Evolutionary conservation across 148 eudicot genomes (phyloP).

Genomic region (Chenopodium formosanum): DNA sequence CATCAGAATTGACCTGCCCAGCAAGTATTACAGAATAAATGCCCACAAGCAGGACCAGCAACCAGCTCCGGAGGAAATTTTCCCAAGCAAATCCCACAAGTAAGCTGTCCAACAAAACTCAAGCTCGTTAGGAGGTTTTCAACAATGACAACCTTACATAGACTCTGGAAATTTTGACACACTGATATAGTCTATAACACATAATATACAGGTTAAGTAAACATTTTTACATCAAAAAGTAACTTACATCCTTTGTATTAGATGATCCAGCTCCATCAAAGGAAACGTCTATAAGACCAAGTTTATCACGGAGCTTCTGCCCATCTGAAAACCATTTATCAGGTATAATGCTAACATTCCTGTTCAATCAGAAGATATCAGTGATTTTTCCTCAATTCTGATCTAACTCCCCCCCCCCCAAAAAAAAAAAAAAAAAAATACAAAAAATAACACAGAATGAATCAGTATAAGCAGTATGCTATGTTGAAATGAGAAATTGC

Average conservation of each 20-base stretch:
- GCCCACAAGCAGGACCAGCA: constrained; percentile 12
- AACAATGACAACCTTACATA: background rate
- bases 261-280: background rate
- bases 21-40: constrained; percentile 19
- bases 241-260: constrained; percentile 9
- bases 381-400: background rate
- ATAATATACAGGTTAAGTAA: background rate
- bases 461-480: background rate
- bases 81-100: constrained; percentile 17
- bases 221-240: background rate
- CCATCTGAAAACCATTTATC: constrained; percentile 19
- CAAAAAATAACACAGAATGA: background rate
- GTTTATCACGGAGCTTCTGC: constrained; percentile 1
- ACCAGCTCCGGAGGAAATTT: background rate
- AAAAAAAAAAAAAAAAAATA: background rate
- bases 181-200: background rate
- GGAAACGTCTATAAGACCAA: constrained; percentile 8
- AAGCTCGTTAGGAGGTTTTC: constrained; percentile 5
- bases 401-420: background rate
- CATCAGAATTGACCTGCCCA: constrained; percentile 25
- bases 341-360: constrained; percentile 4
- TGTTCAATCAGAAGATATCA: background rate
- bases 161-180: background rate
- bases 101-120: constrained; percentile 16
- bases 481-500: background rate